Conservation (phyloP, 164 flowering plant genomes). For the Berberis vulgaris region DNA sequence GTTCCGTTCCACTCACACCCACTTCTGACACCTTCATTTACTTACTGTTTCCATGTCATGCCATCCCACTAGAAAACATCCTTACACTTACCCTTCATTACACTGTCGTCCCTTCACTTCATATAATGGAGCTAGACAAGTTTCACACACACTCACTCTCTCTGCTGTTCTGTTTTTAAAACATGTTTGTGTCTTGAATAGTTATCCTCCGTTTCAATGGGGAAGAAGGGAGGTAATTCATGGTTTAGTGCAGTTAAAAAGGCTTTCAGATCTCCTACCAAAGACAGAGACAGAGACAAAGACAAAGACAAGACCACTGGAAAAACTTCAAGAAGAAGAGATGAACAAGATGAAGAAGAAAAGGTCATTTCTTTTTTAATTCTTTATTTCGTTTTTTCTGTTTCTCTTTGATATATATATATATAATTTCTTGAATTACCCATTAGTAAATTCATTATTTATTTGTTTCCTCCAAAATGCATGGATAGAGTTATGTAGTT, state of each 20-base stretch:
- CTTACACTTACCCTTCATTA: too few species aligned
- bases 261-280: slow-evolving; percentile 35
- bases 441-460: not conserved
- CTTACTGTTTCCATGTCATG: too few species aligned
- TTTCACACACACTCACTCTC: too few species aligned
- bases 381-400: too few species aligned
- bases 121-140: too few species aligned
- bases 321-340: slow-evolving; percentile 19
- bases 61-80: too few species aligned
- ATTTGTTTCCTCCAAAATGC: not conserved
- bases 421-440: not conserved
- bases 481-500: not conserved
- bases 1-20: too few species aligned
- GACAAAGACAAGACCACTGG: not conserved
- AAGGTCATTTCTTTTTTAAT: slow-evolving; percentile 10
- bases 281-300: slow-evolving; percentile 6
- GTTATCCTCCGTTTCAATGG: slow-evolving; percentile 16
- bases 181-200: too few species aligned
- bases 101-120: too few species aligned
- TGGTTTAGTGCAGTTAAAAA: slow-evolving; percentile 38
- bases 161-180: too few species aligned
- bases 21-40: too few species aligned
- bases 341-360: slow-evolving; percentile 27
- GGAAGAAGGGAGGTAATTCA: slow-evolving; percentile 26
- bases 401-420: too few species aligned